Conservation (phyloP, 73 alveolate genomes). For the Uronychia setigera region DNA sequence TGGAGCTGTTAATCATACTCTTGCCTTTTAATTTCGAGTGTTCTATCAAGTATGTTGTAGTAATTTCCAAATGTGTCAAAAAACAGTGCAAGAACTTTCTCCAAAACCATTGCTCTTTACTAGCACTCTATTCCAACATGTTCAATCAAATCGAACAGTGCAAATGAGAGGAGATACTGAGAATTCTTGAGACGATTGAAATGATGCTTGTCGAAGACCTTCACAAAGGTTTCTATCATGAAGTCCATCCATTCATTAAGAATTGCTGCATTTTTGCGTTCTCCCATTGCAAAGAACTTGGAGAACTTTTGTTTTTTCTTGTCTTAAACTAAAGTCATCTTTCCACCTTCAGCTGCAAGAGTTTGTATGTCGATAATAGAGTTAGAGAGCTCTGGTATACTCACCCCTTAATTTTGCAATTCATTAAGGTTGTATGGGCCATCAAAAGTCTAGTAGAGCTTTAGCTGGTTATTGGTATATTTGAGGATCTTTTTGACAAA, state of each 20-base stretch:
- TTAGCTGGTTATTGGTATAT: not conserved
- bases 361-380: not conserved
- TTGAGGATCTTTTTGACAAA: not conserved
- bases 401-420: too few relatives aligned
- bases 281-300: not conserved
- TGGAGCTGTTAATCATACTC: not conserved
- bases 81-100: not conserved
- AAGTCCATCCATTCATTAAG: not conserved
- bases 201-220: not conserved
- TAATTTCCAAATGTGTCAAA: not conserved
- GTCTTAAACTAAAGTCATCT: not conserved
- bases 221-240: not conserved
- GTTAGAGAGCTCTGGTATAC: not conserved
- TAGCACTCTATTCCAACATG: not conserved
- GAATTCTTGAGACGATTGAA: not conserved
- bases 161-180: not conserved
- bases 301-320: not conserved
- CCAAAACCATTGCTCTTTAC: not conserved
- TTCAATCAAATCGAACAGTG: not conserved
- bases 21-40: not conserved
- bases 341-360: not conserved
- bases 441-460: not conserved
- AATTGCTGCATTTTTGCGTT: not conserved
- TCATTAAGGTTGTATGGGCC: not conserved
- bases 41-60: not conserved